Evolutionary conservation across 1,139 yeast genomes (phyloP).

Genomic region (Nakaseomyces delphensis): DNA sequence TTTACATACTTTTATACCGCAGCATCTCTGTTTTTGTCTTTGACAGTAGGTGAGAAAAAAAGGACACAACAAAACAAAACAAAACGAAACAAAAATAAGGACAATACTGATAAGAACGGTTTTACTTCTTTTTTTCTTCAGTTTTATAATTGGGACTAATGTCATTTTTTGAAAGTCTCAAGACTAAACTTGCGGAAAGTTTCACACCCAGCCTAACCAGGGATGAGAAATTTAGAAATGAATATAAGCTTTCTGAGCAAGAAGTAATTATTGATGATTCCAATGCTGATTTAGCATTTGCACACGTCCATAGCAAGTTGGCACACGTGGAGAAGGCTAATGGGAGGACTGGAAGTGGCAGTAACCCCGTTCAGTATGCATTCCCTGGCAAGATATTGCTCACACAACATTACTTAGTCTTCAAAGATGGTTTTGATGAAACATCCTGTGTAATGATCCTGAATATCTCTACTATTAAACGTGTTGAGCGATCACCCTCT

Average conservation of each 20-base stretch:
- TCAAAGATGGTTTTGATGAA: constrained; percentile 60
- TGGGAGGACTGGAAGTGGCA: constrained; percentile 8
- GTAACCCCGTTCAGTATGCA: constrained; percentile 28
- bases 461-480: constrained; percentile 70
- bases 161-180: constrained; percentile 45
- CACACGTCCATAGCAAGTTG: constrained; percentile 20
- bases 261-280: constrained; percentile 61
- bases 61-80: too few relatives aligned
- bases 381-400: constrained; percentile 56
- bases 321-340: constrained; percentile 9
- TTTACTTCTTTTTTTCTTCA: too few relatives aligned
- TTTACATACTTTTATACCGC: too few relatives aligned
- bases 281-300: constrained; percentile 55
- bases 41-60: too few relatives aligned
- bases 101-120: too few relatives aligned
- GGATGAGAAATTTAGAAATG: constrained; percentile 62
- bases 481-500: constrained; percentile 78
- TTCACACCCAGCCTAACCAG: constrained; percentile 34
- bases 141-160: too few relatives aligned
- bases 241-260: constrained; percentile 59
- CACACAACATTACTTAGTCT: constrained; percentile 68
- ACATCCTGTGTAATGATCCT: constrained; percentile 60
- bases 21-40: too few relatives aligned
- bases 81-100: too few relatives aligned
- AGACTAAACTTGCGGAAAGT: constrained; percentile 35